Evolutionary conservation across 2,329 filamentous ascomycete species (phyloP).

Genomic region (Bipolaris cookei): DNA sequence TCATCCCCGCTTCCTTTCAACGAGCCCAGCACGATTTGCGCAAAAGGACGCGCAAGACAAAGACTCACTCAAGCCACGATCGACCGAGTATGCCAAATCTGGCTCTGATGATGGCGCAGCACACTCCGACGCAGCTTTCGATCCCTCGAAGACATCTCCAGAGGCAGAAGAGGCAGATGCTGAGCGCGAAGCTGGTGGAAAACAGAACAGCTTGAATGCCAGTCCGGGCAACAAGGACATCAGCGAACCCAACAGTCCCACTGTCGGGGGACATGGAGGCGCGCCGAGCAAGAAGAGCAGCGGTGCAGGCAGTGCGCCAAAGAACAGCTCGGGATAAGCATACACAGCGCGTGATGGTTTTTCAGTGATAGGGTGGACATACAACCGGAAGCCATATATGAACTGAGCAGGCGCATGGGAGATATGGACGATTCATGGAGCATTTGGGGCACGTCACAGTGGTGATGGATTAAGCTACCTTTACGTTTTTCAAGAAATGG

Average conservation of each 20-base stretch:
- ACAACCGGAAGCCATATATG: background rate
- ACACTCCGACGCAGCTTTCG: constrained; percentile 68
- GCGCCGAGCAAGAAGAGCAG: constrained; percentile 40
- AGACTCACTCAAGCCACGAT: constrained; percentile 67
- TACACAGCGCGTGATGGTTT: background rate
- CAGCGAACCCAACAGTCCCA: constrained; percentile 55
- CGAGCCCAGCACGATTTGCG: constrained; percentile 32
- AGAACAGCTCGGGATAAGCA: constrained; percentile 33
- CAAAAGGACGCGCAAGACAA: constrained; percentile 56
- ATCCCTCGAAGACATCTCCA: constrained; percentile 70
- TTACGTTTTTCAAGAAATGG: background rate
- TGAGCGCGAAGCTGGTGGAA: constrained; percentile 42
- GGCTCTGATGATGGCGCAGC: constrained; percentile 67
- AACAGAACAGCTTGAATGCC: constrained; percentile 57
- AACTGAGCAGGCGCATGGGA: background rate
- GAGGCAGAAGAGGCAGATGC: constrained; percentile 61
- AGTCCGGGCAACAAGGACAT: constrained; percentile 67
- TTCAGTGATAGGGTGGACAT: background rate
- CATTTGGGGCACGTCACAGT: background rate
- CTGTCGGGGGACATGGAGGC: constrained; percentile 50
- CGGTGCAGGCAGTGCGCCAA: constrained; percentile 47
- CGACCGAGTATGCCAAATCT: constrained; percentile 71
- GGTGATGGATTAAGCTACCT: background rate
- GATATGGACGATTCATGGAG: background rate
- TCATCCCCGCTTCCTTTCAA: constrained; percentile 33